A percentile compares a stretch with the other conserved stretches of the same genome.
Evolutionary conservation across 805 yeast genomes (phyloP).

Genomic region (Candida easanensis): DNA sequence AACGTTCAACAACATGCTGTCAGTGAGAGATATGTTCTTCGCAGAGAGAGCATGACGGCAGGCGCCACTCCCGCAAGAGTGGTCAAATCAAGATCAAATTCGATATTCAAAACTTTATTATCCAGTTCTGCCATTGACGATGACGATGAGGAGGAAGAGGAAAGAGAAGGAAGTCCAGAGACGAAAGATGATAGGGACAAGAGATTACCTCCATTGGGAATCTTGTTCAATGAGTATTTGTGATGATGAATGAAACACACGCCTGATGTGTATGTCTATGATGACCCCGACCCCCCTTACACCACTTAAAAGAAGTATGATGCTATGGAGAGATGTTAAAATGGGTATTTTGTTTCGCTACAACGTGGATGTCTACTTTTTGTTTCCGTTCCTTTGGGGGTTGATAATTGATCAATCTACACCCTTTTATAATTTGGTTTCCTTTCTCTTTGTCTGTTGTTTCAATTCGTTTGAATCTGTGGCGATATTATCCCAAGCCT

Average conservation of each 20-base stretch:
- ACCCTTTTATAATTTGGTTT: no score
- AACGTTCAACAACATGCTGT: constrained; percentile 13
- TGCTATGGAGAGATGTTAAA: no score
- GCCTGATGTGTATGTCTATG: no score
- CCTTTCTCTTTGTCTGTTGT: no score
- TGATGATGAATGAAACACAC: neutral
- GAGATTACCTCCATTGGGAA: constrained; percentile 18
- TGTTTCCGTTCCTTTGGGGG: no score
- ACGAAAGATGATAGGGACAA: neutral
- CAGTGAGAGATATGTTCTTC: constrained; percentile 11
- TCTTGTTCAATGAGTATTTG: constrained; percentile 22
- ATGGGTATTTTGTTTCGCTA: no score
- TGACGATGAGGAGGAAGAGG: constrained; percentile 17
- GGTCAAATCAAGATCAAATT: constrained; percentile 12
- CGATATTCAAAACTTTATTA: constrained; percentile 10
- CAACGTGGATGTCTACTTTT: no score
- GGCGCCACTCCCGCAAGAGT: neutral
- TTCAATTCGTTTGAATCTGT: no score
- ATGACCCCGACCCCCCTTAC: no score
- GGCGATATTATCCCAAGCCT: no score
- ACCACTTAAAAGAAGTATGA: no score
- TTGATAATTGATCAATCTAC: no score
- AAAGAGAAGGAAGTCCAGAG: neutral
- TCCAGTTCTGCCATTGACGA: constrained; percentile 12
- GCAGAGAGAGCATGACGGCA: constrained; percentile 7